These are phyloP conservation scores for Pseudozyma sp. DNA, from an alignment of 1,284 basidiomycete species.

Conservation along the genomic window DNA sequence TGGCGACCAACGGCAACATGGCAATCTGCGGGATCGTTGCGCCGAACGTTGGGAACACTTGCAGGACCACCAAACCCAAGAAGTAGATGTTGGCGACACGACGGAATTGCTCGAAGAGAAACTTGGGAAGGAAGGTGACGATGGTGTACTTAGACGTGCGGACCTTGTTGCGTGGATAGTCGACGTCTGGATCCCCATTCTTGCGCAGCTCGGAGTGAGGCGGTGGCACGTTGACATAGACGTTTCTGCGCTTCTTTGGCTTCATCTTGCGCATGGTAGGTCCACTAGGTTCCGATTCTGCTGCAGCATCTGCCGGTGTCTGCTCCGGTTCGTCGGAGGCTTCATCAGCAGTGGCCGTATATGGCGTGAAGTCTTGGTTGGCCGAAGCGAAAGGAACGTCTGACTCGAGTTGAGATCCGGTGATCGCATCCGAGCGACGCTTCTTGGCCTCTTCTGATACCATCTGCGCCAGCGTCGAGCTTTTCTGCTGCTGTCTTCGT, in stretches of 20 bases:
- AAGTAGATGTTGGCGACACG: slow-evolving; percentile 95
- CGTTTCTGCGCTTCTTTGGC: slow-evolving; percentile 58
- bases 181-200: slow-evolving; percentile 80
- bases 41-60: slow-evolving; percentile 91
- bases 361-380: slow-evolving; percentile 49
- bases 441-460: slow-evolving; percentile 40
- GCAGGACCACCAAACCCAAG: slow-evolving; percentile 82
- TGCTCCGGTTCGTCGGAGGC: slow-evolving; percentile 23
- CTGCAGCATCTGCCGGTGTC: background rate
- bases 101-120: slow-evolving; percentile 66
- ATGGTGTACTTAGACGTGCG: slow-evolving; percentile 92
- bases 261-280: slow-evolving; percentile 53
- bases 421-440: slow-evolving; percentile 36
- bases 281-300: slow-evolving; percentile 20
- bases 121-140: slow-evolving; percentile 82
- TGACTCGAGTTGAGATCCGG: slow-evolving; percentile 34
- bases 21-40: slow-evolving; percentile 85
- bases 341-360: slow-evolving; percentile 36
- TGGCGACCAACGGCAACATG: slow-evolving; percentile 87
- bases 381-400: slow-evolving; percentile 59
- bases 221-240: slow-evolving; percentile 64
- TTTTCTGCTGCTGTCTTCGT: slow-evolving; percentile 36
- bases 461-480: slow-evolving; percentile 33
- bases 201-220: slow-evolving; percentile 77
- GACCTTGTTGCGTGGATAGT: slow-evolving; percentile 92